Percentiles rank a stretch among this genome's conserved stretches.
Evolutionary conservation across 2,329 filamentous ascomycete species (phyloP).

Genomic region (Colletotrichum euphorbiae): DNA sequence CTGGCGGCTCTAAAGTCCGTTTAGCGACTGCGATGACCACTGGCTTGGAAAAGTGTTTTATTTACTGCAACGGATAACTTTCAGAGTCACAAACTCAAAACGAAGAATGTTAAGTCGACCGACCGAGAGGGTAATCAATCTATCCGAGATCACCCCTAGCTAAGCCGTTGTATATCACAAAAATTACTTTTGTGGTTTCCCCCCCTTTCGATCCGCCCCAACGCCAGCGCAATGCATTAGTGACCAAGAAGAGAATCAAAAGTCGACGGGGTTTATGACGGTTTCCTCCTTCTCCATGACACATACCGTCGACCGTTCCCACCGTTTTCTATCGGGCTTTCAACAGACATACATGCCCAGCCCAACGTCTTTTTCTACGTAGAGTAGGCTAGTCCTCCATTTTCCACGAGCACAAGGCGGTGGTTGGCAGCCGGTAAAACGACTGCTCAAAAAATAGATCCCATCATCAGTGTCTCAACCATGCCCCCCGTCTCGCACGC

Average conservation of each 20-base stretch:
- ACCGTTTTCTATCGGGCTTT: background rate
- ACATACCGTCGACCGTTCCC: background rate
- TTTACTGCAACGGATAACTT: no score
- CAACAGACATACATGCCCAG: background rate
- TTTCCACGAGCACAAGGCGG: no score
- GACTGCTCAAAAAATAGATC: constrained; percentile 47
- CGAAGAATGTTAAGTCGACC: background rate
- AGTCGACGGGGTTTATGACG: background rate
- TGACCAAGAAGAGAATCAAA: constrained; percentile 26
- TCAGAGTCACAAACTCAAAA: no score
- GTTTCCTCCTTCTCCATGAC: background rate
- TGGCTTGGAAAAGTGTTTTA: no score
- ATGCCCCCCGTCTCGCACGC: constrained; percentile 88
- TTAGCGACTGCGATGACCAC: no score
- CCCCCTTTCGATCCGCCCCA: constrained; percentile 41
- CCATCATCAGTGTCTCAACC: constrained; percentile 77
- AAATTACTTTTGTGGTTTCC: constrained; percentile 14
- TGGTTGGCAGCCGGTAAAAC: no score
- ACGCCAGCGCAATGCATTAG: constrained; percentile 57
- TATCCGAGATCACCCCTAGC: background rate
- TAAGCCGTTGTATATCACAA: background rate
- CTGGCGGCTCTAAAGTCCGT: no score
- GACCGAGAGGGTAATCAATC: background rate
- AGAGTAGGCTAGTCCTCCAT: no score
- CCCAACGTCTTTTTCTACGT: no score